Conservation (phyloP, 495 filamentous ascomycete species). For the Penicillium dipodomyicola region DNA sequence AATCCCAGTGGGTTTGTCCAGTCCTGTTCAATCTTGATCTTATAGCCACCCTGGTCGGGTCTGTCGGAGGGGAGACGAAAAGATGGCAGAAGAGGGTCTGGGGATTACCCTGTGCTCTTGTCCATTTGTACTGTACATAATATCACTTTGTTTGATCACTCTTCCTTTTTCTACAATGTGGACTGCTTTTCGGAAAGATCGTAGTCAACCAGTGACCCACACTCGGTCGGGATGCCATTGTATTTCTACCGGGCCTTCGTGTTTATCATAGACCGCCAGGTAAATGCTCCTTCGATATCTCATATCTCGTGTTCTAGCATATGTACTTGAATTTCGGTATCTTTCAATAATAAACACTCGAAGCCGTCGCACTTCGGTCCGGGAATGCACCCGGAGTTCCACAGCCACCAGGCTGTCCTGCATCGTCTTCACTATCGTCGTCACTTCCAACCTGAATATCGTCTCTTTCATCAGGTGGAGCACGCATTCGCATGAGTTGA, state of each 20-base stretch:
- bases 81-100: conserved; percentile 11
- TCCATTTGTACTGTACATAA: conserved; percentile 21
- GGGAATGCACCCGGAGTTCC: conserved; percentile 48
- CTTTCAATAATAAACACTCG: conserved; percentile 45
- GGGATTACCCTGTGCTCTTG: conserved; percentile 7
- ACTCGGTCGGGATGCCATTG: neutral
- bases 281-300: neutral
- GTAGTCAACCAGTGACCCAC: neutral
- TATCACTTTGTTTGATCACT: conserved; percentile 21
- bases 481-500: conserved; percentile 50
- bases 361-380: conserved; percentile 33
- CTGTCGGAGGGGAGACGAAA: neutral
- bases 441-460: conserved; percentile 36
- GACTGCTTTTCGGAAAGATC: neutral
- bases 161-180: conserved; percentile 7
- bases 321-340: conserved; percentile 2
- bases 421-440: conserved; percentile 50
- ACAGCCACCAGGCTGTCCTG: conserved; percentile 28
- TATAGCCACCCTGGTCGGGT: neutral
- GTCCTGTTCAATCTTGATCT: neutral
- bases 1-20: neutral
- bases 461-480: conserved; percentile 37
- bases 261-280: neutral
- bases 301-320: neutral
- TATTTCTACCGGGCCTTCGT: neutral